Evolutionary conservation across 2,329 filamentous ascomycete species (phyloP).

Genomic region (Colletotrichum eremochloae): DNA sequence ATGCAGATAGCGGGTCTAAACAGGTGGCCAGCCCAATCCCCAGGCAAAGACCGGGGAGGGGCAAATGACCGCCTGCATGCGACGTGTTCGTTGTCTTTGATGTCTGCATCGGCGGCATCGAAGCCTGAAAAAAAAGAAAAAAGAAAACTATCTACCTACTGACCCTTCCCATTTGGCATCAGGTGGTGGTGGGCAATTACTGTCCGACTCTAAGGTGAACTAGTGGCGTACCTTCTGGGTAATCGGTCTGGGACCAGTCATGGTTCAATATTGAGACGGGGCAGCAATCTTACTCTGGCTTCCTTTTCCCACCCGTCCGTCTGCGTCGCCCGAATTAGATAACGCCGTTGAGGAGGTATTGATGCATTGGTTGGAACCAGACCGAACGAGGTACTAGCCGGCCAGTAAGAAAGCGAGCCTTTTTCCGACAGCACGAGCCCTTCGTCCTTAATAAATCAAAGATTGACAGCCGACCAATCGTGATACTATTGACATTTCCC

Average conservation of each 20-base stretch:
- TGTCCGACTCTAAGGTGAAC: not conserved
- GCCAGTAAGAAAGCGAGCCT: not conserved
- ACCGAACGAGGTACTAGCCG: slow-evolving; percentile 16
- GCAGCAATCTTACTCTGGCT: slow-evolving; percentile 31
- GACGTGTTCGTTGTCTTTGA: slow-evolving; percentile 23
- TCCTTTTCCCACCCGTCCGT: slow-evolving; percentile 19
- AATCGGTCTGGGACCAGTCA: slow-evolving; percentile 31
- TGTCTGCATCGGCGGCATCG: not conserved
- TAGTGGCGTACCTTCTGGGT: slow-evolving; percentile 14
- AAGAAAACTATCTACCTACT: not conserved
- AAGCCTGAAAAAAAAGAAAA: not conserved
- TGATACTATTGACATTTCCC: not conserved
- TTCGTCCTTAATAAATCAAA: not conserved
- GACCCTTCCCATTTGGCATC: not conserved
- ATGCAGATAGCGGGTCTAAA: slow-evolving; percentile 30
- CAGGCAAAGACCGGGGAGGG: not conserved
- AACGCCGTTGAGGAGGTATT: not conserved
- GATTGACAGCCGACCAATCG: not conserved
- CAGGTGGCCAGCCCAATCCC: slow-evolving; percentile 14
- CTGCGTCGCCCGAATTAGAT: slow-evolving; percentile 33
- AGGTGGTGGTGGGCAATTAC: not conserved
- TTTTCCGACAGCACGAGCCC: not conserved
- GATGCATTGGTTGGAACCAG: slow-evolving; percentile 12
- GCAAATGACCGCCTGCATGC: slow-evolving; percentile 25
- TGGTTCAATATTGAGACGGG: slow-evolving; percentile 17